phyloP scores from a whole-genome alignment of 1,139 yeast genomes.

The Yamadazyma epiphylla region DNA sequence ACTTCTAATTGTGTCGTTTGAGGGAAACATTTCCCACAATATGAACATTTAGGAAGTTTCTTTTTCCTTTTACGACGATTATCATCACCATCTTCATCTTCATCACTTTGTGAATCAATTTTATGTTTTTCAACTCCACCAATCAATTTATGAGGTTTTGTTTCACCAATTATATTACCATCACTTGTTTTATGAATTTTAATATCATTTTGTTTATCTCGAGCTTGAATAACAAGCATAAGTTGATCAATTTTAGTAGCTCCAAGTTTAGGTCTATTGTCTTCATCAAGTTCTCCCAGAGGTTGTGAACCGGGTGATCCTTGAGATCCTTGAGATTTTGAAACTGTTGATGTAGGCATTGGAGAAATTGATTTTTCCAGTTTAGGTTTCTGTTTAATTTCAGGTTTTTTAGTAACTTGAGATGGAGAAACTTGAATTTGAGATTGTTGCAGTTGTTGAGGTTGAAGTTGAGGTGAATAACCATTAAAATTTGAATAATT shows the following conservation, averaged over 20 bases:
- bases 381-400: not conserved
- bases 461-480: slow-evolving; percentile 3
- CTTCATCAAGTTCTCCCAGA: slow-evolving; percentile 7
- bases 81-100: slow-evolving; percentile 15
- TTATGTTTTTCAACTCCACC: slow-evolving; percentile 76
- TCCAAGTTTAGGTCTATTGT: slow-evolving; percentile 66
- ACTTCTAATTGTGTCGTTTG: slow-evolving; percentile 79
- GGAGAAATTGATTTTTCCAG: slow-evolving; percentile 1
- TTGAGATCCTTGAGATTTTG: slow-evolving; percentile 2
- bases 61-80: slow-evolving; percentile 23
- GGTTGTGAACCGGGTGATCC: slow-evolving; percentile 6
- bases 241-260: slow-evolving; percentile 87
- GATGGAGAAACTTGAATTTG: slow-evolving; percentile 4
- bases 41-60: slow-evolving; percentile 64
- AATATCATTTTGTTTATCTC: slow-evolving; percentile 67
- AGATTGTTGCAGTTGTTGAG: slow-evolving; percentile 9
- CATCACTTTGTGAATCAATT: slow-evolving; percentile 17
- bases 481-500: slow-evolving; percentile 7
- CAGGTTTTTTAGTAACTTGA: slow-evolving; percentile 3
- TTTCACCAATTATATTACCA: slow-evolving; percentile 46
- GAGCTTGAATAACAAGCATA: slow-evolving; percentile 86
- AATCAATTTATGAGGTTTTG: slow-evolving; percentile 47
- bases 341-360: not conserved
- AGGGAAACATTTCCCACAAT: slow-evolving; percentile 65
- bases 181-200: slow-evolving; percentile 61